Evolutionary conservation across 352 stramenopile genomes (phyloP), one percentile per base, ranked within the genome.

Genomic region (Blastocystis sp.): DNA sequence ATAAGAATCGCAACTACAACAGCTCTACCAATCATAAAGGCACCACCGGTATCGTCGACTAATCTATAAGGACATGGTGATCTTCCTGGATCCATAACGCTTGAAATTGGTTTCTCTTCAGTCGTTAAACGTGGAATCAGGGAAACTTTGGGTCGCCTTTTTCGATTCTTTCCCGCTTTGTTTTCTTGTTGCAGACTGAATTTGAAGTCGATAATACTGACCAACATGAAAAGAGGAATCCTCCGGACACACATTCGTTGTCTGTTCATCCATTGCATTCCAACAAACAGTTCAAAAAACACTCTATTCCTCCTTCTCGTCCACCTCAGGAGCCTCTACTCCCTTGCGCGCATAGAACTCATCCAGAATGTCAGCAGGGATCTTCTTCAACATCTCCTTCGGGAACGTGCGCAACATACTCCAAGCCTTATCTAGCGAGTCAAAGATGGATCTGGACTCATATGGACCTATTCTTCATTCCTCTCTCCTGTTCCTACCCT

Each of bases 351-450:
- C 94, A 91, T 98, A 99, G 90, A 96, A 98, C 88, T 92, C 91
- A 90, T 98, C 95, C 77, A 98, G 89, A 88, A 97, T 95, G 92
- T 98, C 98, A 92, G 97, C 98, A 65, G 96, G 95, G 90, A 99
- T 98, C 93, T 98, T 98, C 93, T 98, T 98, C 83, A 99, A 92
- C 88, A 98, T 90, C 88, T 98, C 95, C 91, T 97, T 98, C 66
- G 95, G 95, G 93, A 99, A 98, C 14, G 95, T 95, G 88, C 96
- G 93, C 89, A 99, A 95, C 83, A 98, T 95, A 88, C 93, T 96
- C 96, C 96, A 99, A 46, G 96, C 96, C 51, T 98, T 90, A 88
- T 99, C 96, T 65, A 99, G 91, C 74, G 94, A 98, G 90, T 98
- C 95, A 89, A 97, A 98, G 90, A 99, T 98, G 89, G 96, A 94